Evolutionary conservation across 75 land plant species (phyloP), one percentile per base, ranked within the genome.

Genomic region (Cupressus sempervirens): DNA sequence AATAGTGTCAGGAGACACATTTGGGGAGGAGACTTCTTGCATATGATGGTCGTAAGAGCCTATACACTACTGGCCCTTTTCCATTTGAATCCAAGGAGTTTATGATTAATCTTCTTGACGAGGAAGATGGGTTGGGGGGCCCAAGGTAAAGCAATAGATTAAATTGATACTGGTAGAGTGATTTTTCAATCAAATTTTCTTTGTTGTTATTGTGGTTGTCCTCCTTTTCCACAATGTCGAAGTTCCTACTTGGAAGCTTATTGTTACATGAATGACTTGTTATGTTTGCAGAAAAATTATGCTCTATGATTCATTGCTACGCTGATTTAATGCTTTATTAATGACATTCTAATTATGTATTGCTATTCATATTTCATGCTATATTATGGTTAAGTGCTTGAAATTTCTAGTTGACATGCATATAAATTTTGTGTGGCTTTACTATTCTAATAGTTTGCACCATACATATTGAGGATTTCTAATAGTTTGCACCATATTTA

Each of bases 31-130:
- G 98, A 77, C 93, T 96, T 29, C 98, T 96, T 77, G 98, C 92
- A 4, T 96, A 96, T 88, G 98, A 96, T 92, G 98, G 98, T 0
- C 83, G 98, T 23, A 96, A 96, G 90, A 94, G 96, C 85, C 92
- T 96, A 2, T 96, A 96, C 82, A 96, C 98, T 84, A 96, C 98
- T 56, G 98, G 98, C 0, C 92, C 96, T 0, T 88, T 96, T 23
- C 98, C 98, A 41, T 96, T 96, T 68, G 43, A 74, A 12, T 93
- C 90, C 4, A 96, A 84, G 41, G 96, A 96, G 40, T 96, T 96
- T 84, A 68, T 15, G 5, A 91, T 96, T 53, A 91, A 84, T 58
- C 92, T 94, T 23, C 46, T 87, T 72, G 98, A 94, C 76, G 98
- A 96, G 76, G 98, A 94, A 81, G 98, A 93, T 90, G 95, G 93